Percentiles rank a stretch among this genome's conserved stretches.
Conservation (phyloP, 2,329 filamentous ascomycete genomes). For the Diplodia seriata region DNA sequence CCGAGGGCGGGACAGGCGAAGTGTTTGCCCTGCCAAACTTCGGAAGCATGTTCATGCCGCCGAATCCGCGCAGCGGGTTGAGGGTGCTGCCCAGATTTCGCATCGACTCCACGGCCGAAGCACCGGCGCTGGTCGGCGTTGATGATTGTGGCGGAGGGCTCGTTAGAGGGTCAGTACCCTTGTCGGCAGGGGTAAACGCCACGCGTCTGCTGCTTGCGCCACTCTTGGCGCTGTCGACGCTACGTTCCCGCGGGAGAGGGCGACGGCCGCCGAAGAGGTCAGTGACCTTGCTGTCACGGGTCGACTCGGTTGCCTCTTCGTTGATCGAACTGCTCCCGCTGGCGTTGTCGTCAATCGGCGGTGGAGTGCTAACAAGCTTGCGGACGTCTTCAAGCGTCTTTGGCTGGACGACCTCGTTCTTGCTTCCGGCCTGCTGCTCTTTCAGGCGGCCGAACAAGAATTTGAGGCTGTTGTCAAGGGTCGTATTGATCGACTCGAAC, state of each 20-base stretch:
- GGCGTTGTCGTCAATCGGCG: conserved; percentile 58
- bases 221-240: conserved; percentile 75
- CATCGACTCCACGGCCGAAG: conserved; percentile 79
- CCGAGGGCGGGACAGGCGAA: conserved; percentile 46
- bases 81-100: conserved; percentile 79
- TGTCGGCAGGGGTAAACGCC: conserved; percentile 51
- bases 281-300: conserved; percentile 54
- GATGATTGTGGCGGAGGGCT: conserved; percentile 37
- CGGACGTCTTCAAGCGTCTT: conserved; percentile 93
- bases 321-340: conserved; percentile 62
- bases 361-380: conserved; percentile 79
- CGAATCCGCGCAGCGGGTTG: conserved; percentile 82
- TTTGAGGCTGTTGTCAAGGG: conserved; percentile 89
- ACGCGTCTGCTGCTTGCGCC: conserved; percentile 67
- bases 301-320: conserved; percentile 45
- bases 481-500: conserved; percentile 88
- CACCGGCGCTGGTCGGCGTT: conserved; percentile 41
- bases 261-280: conserved; percentile 74
- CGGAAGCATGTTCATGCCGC: conserved; percentile 75
- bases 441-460: conserved; percentile 89
- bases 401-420: conserved; percentile 34
- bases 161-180: conserved; percentile 30
- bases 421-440: conserved; percentile 62
- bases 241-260: conserved; percentile 69
- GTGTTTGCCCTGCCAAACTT: conserved; percentile 70